Conservation (phyloP, 331 rosid species). For the Telfairia occidentalis region DNA sequence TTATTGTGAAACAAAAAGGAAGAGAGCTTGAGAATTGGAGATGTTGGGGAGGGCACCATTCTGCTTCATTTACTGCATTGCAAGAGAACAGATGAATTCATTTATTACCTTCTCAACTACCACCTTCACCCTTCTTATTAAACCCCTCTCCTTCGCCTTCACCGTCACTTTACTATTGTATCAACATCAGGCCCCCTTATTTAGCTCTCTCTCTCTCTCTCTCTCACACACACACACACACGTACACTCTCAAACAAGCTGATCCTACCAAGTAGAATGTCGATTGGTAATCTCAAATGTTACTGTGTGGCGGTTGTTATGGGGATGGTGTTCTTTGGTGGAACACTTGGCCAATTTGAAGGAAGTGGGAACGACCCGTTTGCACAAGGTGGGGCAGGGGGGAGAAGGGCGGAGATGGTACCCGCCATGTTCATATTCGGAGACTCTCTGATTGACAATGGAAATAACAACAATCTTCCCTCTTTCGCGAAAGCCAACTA, state of each 20-base stretch:
- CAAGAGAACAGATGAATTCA: slow-evolving; percentile 32
- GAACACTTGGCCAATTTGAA: slow-evolving; percentile 27
- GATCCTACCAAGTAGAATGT: neutral
- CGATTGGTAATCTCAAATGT: neutral
- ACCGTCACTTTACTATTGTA: neutral
- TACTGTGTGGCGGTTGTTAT: neutral
- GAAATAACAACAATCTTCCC: slow-evolving; percentile 74
- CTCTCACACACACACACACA: too few relatives aligned
- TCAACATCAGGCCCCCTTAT: neutral
- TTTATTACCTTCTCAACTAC: slow-evolving; percentile 46
- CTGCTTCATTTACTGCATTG: slow-evolving; percentile 23
- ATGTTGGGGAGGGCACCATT: neutral
- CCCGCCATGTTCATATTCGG: slow-evolving; percentile 94
- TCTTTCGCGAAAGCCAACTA: slow-evolving; percentile 91
- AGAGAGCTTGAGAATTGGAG: neutral
- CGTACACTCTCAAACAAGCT: too few relatives aligned
- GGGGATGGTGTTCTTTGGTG: slow-evolving; percentile 4
- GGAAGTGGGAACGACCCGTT: neutral
- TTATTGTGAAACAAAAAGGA: neutral
- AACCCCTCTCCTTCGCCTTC: neutral
- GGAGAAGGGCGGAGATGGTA: slow-evolving; percentile 30
- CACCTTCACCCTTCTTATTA: slow-evolving; percentile 10
- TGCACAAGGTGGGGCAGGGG: neutral
- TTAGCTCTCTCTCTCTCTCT: too few relatives aligned
- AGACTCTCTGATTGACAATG: slow-evolving; percentile 87